Conservation (phyloP, 2,329 filamentous ascomycete genomes). For the Teratosphaeria zuluensis region DNA sequence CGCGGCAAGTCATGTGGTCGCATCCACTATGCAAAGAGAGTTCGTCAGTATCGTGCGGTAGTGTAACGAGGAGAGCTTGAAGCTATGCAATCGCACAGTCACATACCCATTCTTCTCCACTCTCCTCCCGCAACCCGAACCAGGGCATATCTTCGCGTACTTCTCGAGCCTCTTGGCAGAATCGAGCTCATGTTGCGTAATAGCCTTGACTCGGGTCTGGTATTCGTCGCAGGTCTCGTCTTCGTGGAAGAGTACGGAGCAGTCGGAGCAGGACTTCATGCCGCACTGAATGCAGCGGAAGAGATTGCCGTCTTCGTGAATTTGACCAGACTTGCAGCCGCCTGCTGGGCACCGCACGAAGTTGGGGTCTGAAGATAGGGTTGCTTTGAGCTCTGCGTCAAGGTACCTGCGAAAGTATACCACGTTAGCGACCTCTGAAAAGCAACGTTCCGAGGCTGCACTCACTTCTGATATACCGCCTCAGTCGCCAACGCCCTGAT, state of each 20-base stretch:
- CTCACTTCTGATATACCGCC: conserved; percentile 5
- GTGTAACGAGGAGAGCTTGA: neutral
- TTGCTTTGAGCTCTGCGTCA: conserved; percentile 6
- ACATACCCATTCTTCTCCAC: conserved; percentile 9
- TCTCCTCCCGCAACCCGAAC: conserved; percentile 9
- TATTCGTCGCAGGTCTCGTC: conserved; percentile 12
- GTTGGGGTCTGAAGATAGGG: conserved; percentile 6
- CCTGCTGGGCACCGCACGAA: conserved; percentile 14
- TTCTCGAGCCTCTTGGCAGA: conserved; percentile 2
- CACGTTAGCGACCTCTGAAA: neutral
- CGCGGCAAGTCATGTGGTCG: neutral
- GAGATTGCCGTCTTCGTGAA: conserved; percentile 14
- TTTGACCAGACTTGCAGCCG: conserved; percentile 13
- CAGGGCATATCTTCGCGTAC: conserved; percentile 5
- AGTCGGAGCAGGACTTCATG: conserved; percentile 10
- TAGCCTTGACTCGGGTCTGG: conserved; percentile 1
- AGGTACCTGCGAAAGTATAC: conserved; percentile 4
- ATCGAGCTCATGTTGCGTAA: neutral
- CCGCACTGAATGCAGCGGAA: conserved; percentile 13
- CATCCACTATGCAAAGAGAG: neutral
- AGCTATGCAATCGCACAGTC: conserved; percentile 18
- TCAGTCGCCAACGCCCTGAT: conserved; percentile 6
- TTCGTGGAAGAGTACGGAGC: conserved; percentile 15
- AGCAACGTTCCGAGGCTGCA: neutral
- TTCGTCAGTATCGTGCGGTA: too few relatives aligned